Evolutionary conservation across 257 asterid species (phyloP).

Genomic region (Nicotiana knightiana): DNA sequence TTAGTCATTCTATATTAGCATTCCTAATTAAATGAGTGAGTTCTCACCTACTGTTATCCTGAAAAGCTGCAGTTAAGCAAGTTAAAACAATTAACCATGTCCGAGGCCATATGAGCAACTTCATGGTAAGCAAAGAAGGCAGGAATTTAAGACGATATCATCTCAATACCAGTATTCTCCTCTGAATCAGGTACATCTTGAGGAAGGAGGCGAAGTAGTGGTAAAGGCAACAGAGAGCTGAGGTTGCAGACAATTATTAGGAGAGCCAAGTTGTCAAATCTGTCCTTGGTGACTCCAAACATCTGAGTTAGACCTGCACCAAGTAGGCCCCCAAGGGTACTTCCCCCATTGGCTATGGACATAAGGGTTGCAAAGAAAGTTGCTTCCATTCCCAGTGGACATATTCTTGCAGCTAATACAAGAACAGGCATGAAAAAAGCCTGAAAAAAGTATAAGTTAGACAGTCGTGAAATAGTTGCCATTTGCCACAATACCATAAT

Average conservation of each 20-base stretch:
- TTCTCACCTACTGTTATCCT: background rate
- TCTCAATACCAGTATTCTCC: conserved; percentile 50
- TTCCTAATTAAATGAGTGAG: background rate
- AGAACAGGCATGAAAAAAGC: conserved; percentile 97
- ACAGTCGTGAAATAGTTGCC: background rate
- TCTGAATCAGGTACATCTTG: conserved; percentile 40
- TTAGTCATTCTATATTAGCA: background rate
- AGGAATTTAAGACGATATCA: conserved; percentile 49
- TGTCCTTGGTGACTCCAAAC: conserved; percentile 79
- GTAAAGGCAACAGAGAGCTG: conserved; percentile 82
- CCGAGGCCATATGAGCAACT: background rate
- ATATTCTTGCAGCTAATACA: conserved; percentile 85
- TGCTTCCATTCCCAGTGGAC: conserved; percentile 96
- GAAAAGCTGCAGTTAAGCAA: background rate
- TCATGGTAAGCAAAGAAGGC: background rate
- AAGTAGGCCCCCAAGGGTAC: conserved; percentile 81
- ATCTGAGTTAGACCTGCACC: conserved; percentile 91
- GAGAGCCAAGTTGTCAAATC: conserved; percentile 53
- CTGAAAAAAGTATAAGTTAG: conserved; percentile 28
- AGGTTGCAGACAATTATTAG: conserved; percentile 83
- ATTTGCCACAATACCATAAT: background rate
- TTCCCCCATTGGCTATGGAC: conserved; percentile 88
- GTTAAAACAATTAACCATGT: background rate
- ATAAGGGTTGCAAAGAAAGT: conserved; percentile 94
- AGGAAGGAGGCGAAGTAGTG: conserved; percentile 85